Base-by-base conservation (phyloP, 768 basidiomycete genomes). In the Tylopilus cervinicoccineus region DNA sequence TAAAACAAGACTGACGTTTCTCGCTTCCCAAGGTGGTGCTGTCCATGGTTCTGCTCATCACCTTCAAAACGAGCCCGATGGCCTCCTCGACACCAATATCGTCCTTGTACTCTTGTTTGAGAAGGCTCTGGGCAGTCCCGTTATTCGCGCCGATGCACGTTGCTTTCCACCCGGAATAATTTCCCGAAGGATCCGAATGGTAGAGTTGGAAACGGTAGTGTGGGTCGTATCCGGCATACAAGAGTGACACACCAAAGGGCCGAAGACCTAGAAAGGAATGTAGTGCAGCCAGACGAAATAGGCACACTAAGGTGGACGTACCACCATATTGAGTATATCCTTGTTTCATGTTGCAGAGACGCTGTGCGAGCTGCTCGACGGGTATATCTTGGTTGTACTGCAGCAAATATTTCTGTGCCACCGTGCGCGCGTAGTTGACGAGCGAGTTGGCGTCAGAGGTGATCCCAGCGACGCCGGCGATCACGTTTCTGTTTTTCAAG, bases 21-120 rank as follows among this genome's bases (percentile, higher is more conserved):
- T 99, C 96, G 62, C 91, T 94, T 27, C 91, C 88, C 53, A 99
- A 68, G 38, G 92, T 97, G 26, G 95, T 97, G 54, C 91, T 93
- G 63, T 99, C 96, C 95, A 99, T 97, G 46, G 95, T 97, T 80
- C 97, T 98, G 76, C 93, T 94, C 93, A 99, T 94, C 45, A 92
- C 88, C 71, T 84, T 86, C 56, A 98, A 76, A 38, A 88, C 92
- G 19, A 99, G 76, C n/a, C 81, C 85, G 57, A 95, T 86, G 19
- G 93, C 94, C 39, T 95, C 93, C 64, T 94, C 88, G 33, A 98
- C 78, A 12, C 77, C 74, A 47, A 98, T 86, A 48, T 92, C 92
- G 56, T 98, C 96, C 68, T 96, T 94, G 72, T 97, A 98, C 68
- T 99, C 96, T 70, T 99, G 95, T 74, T 97, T 94, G 56, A 99